Evolutionary conservation across 73 alveolate species (phyloP), one percentile per base, ranked within the genome.

Genomic region (Diophrys sp.): DNA sequence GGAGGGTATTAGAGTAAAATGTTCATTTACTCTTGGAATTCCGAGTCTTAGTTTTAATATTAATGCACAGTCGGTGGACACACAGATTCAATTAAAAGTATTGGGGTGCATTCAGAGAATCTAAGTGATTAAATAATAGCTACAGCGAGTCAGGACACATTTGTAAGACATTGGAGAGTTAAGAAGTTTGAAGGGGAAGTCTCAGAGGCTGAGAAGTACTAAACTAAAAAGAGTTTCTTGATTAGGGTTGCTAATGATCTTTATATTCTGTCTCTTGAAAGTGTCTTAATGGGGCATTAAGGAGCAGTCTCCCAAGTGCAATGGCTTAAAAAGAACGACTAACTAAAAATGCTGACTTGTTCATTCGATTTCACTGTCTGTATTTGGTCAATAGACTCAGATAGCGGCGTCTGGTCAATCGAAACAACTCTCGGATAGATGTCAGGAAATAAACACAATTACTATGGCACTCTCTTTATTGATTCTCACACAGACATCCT

Each of bases 381-480:
- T 33, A 55, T 95, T 32, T 95, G 97, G 97, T 81, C 88, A 31
- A 26, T 54, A 1, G 67, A 73, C 66, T 77, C 78, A 76, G 76
- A 81, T 76, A 69, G 88, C 70, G 84, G 93, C 54, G 82, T 91
- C 30, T 93, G 96, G 98, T 82, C 79, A 73, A 94, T 91, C 66
- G 94, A 91, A 78, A 87, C 95, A 67, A 87, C 98, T 55, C 85
- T 94, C 33, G 95, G 98, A 69, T 95, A 95, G 81, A 93, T 89
- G 96, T 75, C 90, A 34, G 99, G 99, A 0, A 93, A 93, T 79
- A 95, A 93, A 56, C 95, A 95, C 81, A 93, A 93, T 11, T 95
- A 79, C 85, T 92, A 68, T 75, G 94, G 95, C 54, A 97, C 97
- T 5, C 69, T 89, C 26, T 91, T 91, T 77, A 74, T 92, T 29